These are phyloP conservation scores for Lachnellula subtilissima DNA, from an alignment of 2,329 filamentous ascomycete genomes.

Conservation along the genomic window DNA sequence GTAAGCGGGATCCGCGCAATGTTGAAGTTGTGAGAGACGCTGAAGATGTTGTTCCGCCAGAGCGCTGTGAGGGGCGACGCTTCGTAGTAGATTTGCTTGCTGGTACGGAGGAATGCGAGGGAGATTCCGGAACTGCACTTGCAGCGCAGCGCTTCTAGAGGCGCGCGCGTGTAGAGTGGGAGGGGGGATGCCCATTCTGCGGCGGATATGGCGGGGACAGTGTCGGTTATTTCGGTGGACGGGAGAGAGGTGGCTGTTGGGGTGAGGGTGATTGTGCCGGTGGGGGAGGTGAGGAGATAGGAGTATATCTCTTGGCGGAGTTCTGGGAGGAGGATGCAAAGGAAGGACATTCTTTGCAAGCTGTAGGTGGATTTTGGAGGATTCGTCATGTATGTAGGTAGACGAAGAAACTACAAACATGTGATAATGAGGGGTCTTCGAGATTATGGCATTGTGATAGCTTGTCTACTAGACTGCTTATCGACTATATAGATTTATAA, in stretches of 20 bases:
- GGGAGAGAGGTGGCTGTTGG: not conserved
- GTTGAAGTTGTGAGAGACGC: not conserved
- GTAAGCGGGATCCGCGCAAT: too few species aligned
- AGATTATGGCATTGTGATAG: too few species aligned
- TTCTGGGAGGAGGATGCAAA: not conserved
- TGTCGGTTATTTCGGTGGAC: too few species aligned
- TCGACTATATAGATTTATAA: too few species aligned
- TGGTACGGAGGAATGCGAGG: not conserved
- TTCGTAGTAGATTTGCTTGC: not conserved
- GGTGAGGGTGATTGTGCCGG: not conserved
- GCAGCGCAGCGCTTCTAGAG: too few species aligned
- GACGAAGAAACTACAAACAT: too few species aligned
- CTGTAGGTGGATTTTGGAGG: too few species aligned
- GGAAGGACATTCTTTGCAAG: not conserved
- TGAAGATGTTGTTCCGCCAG: not conserved
- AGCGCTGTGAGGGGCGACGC: not conserved
- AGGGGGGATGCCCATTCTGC: too few species aligned
- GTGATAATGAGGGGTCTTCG: too few species aligned
- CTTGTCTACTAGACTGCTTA: too few species aligned
- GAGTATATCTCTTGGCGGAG: constrained; percentile 7
- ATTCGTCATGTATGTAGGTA: too few species aligned
- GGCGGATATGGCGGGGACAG: too few species aligned
- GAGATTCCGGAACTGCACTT: not conserved
- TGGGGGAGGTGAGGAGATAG: constrained; percentile 6
- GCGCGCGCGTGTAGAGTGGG: not conserved